Conservation (phyloP, 495 filamentous ascomycete species). For the Penicillium macrosclerotiorum region DNA sequence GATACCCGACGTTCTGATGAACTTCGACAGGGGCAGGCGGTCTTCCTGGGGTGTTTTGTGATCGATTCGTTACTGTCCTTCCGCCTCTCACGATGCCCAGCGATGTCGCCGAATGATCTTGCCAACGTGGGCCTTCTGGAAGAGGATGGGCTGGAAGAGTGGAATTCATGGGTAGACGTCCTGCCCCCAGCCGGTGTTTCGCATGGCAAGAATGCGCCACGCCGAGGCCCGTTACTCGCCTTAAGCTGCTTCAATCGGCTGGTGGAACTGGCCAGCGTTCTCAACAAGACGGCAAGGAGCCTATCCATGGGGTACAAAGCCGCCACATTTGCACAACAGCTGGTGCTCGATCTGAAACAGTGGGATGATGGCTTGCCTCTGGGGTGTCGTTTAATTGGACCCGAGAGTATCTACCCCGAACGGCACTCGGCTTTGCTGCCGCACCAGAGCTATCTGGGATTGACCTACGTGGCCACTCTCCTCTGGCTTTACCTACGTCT, state of each 20-base stretch:
- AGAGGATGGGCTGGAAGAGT: constrained; percentile 69
- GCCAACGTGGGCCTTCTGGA: constrained; percentile 43
- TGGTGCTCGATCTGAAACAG: constrained; percentile 39
- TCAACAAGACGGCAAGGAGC: constrained; percentile 44
- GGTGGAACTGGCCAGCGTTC: constrained; percentile 45
- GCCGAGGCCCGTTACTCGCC: constrained; percentile 52
- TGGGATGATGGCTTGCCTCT: constrained; percentile 43
- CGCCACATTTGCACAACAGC: constrained; percentile 38
- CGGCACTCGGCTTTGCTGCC: constrained; percentile 44
- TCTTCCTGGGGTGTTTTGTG: constrained; percentile 62
- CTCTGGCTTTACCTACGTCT: constrained; percentile 44
- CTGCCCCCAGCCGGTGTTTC: constrained; percentile 36
- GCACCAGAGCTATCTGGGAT: constrained; percentile 48
- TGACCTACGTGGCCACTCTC: constrained; percentile 47
- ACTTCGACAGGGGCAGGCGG: constrained; percentile 45
- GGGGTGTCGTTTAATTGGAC: constrained; percentile 41
- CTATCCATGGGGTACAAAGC: constrained; percentile 29
- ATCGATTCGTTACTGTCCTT: constrained; percentile 64
- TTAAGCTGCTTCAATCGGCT: constrained; percentile 63
- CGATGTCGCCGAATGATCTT: constrained; percentile 51
- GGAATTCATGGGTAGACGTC: constrained; percentile 66
- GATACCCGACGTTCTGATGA: constrained; percentile 38
- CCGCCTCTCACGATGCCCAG: constrained; percentile 50
- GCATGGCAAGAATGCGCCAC: constrained; percentile 36
- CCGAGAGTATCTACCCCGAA: constrained; percentile 44